phyloP scores from a whole-genome alignment of 2,329 filamentous ascomycete species.

The Conoideocrella luteorostrata region DNA sequence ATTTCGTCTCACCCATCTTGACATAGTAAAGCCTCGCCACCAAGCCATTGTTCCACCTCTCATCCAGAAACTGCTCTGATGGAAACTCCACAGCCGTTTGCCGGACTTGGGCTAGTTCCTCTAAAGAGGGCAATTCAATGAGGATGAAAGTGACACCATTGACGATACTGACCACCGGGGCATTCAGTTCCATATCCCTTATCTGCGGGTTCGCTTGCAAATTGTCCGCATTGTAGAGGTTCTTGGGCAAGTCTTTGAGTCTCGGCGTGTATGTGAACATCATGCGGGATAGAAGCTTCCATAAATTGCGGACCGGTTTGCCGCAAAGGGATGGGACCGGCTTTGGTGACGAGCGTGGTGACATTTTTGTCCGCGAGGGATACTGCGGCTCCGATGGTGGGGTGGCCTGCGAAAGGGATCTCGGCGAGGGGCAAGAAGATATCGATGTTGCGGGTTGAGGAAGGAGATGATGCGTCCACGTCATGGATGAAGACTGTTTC shows the following conservation, averaged over 20 bases:
- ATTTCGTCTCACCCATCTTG: conserved; percentile 23
- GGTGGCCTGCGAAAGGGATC: conserved; percentile 57
- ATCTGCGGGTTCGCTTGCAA: conserved; percentile 24
- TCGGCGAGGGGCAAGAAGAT: conserved; percentile 52
- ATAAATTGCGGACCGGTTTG: conserved; percentile 38
- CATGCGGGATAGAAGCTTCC: conserved; percentile 59
- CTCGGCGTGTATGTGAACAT: conserved; percentile 61
- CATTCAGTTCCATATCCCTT: conserved; percentile 29
- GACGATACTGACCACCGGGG: conserved; percentile 57
- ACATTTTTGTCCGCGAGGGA: conserved; percentile 36
- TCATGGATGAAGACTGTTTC: conserved; percentile 59
- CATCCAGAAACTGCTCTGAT: conserved; percentile 35
- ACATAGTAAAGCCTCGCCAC: conserved; percentile 56
- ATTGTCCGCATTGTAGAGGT: too few relatives aligned
- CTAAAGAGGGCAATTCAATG: conserved; percentile 53
- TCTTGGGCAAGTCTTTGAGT: too few relatives aligned
- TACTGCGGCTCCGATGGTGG: conserved; percentile 51
- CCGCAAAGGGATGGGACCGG: conserved; percentile 50
- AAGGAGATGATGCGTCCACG: conserved; percentile 24
- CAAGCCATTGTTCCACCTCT: conserved; percentile 50
- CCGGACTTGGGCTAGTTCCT: conserved; percentile 43
- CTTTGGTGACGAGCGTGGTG: conserved; percentile 44
- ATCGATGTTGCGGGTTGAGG: conserved; percentile 38
- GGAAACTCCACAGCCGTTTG: conserved; percentile 27
- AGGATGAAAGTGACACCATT: conserved; percentile 70